Evolutionary conservation across 257 asterid genomes (phyloP).

Genomic region (Solanum acaule): DNA sequence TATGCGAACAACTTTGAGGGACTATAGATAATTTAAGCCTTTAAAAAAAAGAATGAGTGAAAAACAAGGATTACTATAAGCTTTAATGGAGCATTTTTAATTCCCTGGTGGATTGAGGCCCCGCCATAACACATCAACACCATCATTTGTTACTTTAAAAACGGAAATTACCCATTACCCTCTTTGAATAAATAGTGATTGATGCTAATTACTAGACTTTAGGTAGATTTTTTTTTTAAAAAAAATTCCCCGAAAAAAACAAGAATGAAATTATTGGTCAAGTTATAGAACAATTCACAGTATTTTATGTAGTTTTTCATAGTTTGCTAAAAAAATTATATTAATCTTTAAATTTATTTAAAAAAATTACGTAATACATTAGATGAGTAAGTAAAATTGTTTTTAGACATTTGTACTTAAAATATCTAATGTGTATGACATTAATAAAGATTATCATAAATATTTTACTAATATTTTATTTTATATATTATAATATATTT

Average conservation of each 20-base stretch:
- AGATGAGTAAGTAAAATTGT: background rate
- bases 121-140: background rate
- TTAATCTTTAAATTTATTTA: background rate
- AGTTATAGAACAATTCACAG: background rate
- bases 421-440: background rate
- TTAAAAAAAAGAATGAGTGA: background rate
- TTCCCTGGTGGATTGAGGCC: background rate
- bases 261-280: background rate
- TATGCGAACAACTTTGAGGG: too few relatives aligned
- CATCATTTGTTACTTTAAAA: background rate
- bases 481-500: too few relatives aligned
- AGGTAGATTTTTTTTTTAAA: background rate
- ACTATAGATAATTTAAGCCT: too few relatives aligned
- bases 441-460: too few relatives aligned
- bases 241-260: background rate
- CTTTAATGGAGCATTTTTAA: background rate
- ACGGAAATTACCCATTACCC: background rate
- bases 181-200: background rate
- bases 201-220: background rate
- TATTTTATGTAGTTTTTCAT: background rate
- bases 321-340: too few relatives aligned
- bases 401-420: too few relatives aligned
- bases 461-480: background rate
- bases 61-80: background rate
- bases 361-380: background rate